A percentile compares a stretch with the other conserved stretches of the same genome.
These are phyloP conservation scores for Saprolegnia parasitica DNA, from an alignment of 352 stramenopile genomes.

Conservation along the genomic window DNA sequence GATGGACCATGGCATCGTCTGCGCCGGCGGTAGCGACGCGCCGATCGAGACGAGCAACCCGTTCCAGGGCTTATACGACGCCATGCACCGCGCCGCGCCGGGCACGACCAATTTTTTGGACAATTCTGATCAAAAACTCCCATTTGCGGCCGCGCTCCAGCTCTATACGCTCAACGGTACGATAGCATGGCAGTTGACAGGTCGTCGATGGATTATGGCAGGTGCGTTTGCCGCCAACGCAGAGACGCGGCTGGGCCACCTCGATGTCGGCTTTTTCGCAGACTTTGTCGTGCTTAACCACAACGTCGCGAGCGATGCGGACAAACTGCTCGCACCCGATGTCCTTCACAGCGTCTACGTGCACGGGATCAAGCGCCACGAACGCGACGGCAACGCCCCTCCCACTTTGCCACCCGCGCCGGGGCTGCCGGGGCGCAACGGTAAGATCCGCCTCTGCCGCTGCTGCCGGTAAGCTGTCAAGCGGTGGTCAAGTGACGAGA, in stretches of 20 bases:
- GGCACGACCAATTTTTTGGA: constrained; percentile 46
- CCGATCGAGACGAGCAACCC: constrained; percentile 85
- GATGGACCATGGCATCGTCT: constrained; percentile 60
- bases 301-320: constrained; percentile 45
- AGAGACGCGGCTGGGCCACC: constrained; percentile 47
- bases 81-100: constrained; percentile 59
- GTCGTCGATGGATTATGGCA: constrained; percentile 2
- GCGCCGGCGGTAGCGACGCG: constrained; percentile 75
- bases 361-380: constrained; percentile 49
- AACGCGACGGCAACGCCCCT: constrained; percentile 13
- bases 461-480: constrained; percentile 44
- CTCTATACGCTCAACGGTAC: constrained; percentile 73
- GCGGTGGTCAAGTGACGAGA: too few species aligned
- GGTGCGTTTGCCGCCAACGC: constrained; percentile 57
- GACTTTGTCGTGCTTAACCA: constrained; percentile 72
- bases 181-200: background rate
- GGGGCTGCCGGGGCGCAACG: constrained; percentile 71
- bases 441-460: constrained; percentile 50
- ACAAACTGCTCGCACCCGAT: constrained; percentile 39
- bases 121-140: constrained; percentile 50
- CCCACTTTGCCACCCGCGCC: background rate
- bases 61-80: constrained; percentile 86
- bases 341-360: constrained; percentile 67
- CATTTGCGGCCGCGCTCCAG: constrained; percentile 66
- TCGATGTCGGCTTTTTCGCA: constrained; percentile 47